Evolutionary conservation across 345 rosid genomes (phyloP).

Genomic region (Citrus unshiu): DNA sequence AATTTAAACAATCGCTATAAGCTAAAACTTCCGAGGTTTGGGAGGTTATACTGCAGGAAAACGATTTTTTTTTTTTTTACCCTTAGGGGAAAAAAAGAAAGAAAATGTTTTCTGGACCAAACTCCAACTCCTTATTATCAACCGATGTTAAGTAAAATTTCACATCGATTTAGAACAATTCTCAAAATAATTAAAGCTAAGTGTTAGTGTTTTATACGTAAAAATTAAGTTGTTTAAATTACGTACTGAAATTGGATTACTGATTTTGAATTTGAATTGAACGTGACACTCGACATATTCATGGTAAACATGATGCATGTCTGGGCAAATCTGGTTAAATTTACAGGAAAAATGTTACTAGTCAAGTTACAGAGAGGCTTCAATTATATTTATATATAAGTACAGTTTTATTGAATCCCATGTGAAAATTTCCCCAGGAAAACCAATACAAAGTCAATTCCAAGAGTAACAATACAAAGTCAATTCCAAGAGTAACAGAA

Average conservation of each 20-base stretch:
- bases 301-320: background rate
- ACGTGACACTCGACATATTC: background rate
- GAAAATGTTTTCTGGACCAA: no score
- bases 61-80: no score
- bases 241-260: background rate
- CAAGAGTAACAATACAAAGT: background rate
- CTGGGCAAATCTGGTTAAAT: background rate
- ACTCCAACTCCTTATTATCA: no score
- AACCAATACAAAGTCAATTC: background rate
- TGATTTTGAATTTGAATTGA: background rate
- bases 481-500: no score
- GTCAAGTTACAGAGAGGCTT: background rate
- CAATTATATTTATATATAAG: no score
- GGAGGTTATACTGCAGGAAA: background rate
- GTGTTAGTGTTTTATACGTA: no score
- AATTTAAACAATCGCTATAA: background rate
- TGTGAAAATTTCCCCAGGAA: background rate
- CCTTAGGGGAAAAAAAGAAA: no score
- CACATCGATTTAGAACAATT: no score
- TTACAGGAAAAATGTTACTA: background rate
- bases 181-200: no score
- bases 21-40: conserved; percentile 4
- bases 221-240: no score
- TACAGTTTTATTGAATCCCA: background rate
- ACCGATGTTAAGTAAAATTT: no score